These are phyloP conservation scores for Apiospora saccharicola DNA, from an alignment of 2,329 filamentous ascomycete genomes.

Conservation along the genomic window DNA sequence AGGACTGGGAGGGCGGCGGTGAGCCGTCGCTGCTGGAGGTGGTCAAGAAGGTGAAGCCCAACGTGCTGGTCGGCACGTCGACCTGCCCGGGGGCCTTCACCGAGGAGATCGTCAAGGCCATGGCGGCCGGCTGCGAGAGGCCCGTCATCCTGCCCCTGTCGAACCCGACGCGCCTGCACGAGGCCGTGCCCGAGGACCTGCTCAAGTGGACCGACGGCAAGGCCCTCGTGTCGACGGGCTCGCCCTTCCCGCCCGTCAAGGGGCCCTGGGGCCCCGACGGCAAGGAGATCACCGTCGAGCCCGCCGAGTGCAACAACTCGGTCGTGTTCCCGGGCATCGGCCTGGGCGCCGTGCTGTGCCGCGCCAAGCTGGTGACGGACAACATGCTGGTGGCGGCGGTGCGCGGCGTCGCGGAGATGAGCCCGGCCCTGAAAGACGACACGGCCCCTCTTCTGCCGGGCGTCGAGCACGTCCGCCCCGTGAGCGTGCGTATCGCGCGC, in stretches of 20 bases:
- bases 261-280: constrained; percentile 60
- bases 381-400: constrained; percentile 84
- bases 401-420: constrained; percentile 73
- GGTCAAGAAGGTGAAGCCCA: constrained; percentile 75
- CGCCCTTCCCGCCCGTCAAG: constrained; percentile 79
- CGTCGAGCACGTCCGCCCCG: constrained; percentile 74
- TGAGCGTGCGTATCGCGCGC: constrained; percentile 80
- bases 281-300: constrained; percentile 51
- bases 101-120: constrained; percentile 74
- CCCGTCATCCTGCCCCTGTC: constrained; percentile 85
- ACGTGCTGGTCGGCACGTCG: constrained; percentile 85
- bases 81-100: constrained; percentile 81
- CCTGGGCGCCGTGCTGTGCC: constrained; percentile 76
- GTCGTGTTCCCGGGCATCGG: constrained; percentile 88
- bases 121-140: constrained; percentile 74
- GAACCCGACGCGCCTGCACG: constrained; percentile 85
- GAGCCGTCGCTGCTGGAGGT: constrained; percentile 69
- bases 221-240: constrained; percentile 83
- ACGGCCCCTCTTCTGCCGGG: constrained; percentile 77
- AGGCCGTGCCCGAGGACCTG: constrained; percentile 80
- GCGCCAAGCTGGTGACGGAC: constrained; percentile 72
- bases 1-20: constrained; percentile 67
- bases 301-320: constrained; percentile 88
- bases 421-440: constrained; percentile 71
- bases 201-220: constrained; percentile 80